Conservation (phyloP, 148 eudicot genomes). For the Vaccinium macrocarpon region DNA sequence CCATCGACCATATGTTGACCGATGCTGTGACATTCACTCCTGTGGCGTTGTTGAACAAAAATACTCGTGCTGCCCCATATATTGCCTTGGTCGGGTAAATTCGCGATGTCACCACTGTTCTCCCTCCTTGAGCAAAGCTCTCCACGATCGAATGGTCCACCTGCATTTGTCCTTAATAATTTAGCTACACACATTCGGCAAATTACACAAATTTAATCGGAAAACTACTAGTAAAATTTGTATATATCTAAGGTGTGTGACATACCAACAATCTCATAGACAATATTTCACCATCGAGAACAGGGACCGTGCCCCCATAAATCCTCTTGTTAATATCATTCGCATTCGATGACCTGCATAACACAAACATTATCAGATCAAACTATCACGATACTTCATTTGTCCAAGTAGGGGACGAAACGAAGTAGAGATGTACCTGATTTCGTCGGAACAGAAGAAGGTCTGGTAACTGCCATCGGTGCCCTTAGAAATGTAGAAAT, state of each 20-base stretch:
- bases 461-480: constrained; percentile 48
- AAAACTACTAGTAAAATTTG: neutral
- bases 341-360: constrained; percentile 66
- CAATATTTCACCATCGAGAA: constrained; percentile 63
- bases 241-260: neutral
- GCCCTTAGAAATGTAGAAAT: constrained; percentile 69
- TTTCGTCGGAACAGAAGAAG: constrained; percentile 84
- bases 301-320: constrained; percentile 71
- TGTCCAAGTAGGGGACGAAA: neutral
- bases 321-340: constrained; percentile 52
- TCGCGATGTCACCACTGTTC: constrained; percentile 26
- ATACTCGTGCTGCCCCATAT: constrained; percentile 15
- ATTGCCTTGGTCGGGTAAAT: constrained; percentile 22
- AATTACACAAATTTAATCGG: neutral
- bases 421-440: constrained; percentile 32
- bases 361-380: neutral
- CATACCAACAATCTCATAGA: constrained; percentile 71
- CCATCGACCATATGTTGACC: constrained; percentile 23
- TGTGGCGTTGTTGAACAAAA: constrained; percentile 23
- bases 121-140: constrained; percentile 30
- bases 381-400: neutral
- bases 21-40: constrained; percentile 23
- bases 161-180: neutral
- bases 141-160: constrained; percentile 28
- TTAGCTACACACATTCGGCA: neutral